Percentiles rank a stretch among this genome's conserved stretches.
phyloP scores from a whole-genome alignment of 2,329 filamentous ascomycete species.

The Ilyonectria robusta region DNA sequence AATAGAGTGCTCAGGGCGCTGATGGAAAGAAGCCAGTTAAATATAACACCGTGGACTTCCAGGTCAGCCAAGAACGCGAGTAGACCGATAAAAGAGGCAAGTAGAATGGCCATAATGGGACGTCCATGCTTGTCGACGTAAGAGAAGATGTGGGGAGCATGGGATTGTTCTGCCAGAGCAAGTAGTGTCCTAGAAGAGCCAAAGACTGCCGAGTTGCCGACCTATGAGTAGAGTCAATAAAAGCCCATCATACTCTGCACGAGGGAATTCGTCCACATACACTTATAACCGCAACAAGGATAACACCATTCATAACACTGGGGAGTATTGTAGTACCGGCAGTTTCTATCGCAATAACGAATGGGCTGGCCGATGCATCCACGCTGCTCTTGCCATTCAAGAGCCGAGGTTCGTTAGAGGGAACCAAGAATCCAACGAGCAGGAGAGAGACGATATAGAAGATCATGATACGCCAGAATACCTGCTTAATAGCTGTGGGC shows the following conservation, averaged over 20 bases:
- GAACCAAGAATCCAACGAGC: slow-evolving; percentile 86
- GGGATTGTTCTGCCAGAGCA: slow-evolving; percentile 68
- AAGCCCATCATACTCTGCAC: too few species aligned
- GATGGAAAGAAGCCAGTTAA: slow-evolving; percentile 84
- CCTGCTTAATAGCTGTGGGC: slow-evolving; percentile 90
- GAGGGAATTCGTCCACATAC: slow-evolving; percentile 50
- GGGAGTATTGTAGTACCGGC: slow-evolving; percentile 85
- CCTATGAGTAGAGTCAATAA: too few species aligned
- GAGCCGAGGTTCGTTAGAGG: slow-evolving; percentile 76
- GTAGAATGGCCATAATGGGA: slow-evolving; percentile 78
- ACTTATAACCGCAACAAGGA: slow-evolving; percentile 89
- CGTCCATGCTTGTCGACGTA: slow-evolving; percentile 90
- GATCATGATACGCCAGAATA: slow-evolving; percentile 94
- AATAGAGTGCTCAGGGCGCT: slow-evolving; percentile 83
- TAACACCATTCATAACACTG: slow-evolving; percentile 92
- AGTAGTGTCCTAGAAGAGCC: slow-evolving; percentile 87
- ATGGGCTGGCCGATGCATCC: slow-evolving; percentile 84
- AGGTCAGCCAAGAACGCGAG: slow-evolving; percentile 83
- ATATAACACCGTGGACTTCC: slow-evolving; percentile 70
- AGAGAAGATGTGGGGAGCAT: slow-evolving; percentile 81
- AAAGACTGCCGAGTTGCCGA: slow-evolving; percentile 92
- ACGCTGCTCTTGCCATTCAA: slow-evolving; percentile 68
- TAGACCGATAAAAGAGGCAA: slow-evolving; percentile 79
- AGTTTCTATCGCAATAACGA: slow-evolving; percentile 91
- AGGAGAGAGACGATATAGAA: slow-evolving; percentile 90